Percentiles rank a stretch among this genome's conserved stretches.
These are phyloP conservation scores for Chlorella sp. DNA, from an alignment of 139 green algal genomes.

Conservation along the genomic window DNA sequence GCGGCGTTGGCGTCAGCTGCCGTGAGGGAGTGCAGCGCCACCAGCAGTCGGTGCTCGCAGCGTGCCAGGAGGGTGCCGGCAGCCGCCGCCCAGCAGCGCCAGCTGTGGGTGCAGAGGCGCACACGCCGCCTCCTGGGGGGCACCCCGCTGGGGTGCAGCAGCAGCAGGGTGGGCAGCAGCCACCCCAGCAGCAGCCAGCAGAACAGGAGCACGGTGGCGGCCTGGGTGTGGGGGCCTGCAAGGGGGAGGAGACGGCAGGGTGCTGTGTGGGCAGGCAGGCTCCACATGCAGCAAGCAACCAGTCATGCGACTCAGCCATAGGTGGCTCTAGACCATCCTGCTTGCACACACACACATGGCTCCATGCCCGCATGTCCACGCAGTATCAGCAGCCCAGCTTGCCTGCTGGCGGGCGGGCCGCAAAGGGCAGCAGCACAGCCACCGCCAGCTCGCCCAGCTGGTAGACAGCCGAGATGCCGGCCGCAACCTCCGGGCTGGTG, in stretches of 20 bases:
- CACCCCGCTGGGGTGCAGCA: neutral
- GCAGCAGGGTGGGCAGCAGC: slow-evolving; percentile 21
- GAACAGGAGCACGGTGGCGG: neutral
- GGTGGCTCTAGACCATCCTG: too few species aligned
- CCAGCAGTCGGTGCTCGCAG: neutral
- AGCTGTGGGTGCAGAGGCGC: neutral
- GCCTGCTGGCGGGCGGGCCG: neutral
- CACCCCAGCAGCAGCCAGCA: slow-evolving; percentile 1
- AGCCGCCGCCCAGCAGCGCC: neutral
- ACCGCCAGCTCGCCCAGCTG: neutral
- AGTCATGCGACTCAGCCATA: too few species aligned
- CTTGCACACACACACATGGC: too few species aligned
- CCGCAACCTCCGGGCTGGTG: neutral
- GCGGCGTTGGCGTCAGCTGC: neutral
- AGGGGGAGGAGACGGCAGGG: neutral
- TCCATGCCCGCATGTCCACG: too few species aligned
- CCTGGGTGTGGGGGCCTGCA: slow-evolving; percentile 18
- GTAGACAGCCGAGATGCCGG: neutral
- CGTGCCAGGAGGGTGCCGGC: neutral
- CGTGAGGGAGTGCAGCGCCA: neutral
- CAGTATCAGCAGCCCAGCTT: neutral
- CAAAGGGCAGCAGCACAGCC: slow-evolving; percentile 8
- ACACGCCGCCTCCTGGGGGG: neutral
- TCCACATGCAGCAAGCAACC: neutral
- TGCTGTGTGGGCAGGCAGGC: neutral